Base-by-base conservation (phyloP, 306 rosid species). In the Vicia faba region DNA sequence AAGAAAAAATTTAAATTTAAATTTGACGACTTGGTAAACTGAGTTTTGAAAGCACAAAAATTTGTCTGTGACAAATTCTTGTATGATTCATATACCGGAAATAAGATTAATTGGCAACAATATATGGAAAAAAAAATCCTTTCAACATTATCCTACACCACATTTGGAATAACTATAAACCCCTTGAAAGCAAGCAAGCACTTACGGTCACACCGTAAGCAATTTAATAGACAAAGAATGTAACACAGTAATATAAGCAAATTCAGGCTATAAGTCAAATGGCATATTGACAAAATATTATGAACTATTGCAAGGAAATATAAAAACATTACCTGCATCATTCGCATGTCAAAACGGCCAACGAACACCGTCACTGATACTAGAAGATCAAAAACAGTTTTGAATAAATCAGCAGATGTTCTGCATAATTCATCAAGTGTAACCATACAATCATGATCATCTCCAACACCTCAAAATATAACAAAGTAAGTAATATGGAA, bases 311-410 rank as follows among this genome's bases (percentile, higher is more conserved):
- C 10, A 39, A 20, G 16, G 25, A 60, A 60, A 72, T 12, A 44
- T 23, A n/a, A 74, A 68, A 39, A 71, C n/a, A 28, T 58, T 68
- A 93, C 99, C 92, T 93, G 99, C 99, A 93, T 93, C 97, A 90
- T 93, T 61, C 97, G 89, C 99, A 93, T 93, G 79, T 93, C 97
- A 78, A 93, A 93, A 74, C 99, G 99, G 62, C 97, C 99, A 65
- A 93, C 95, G 54, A 93, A 93, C 82, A 93, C 99, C 39, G 99
- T 88, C 64, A 93, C 97, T 46, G 97, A 90, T 74, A 90, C 99
- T 56, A 93, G 79, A 44, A 93, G 95, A 76, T 93, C 99, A 83
- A 93, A 93, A 69, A 90, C 92, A 38, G 99, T 93, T 91, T 93
- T 93, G 86, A 93, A 90, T 71, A 93, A 86, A 86, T 93, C 99